Conservation (phyloP, 805 yeast species). For the Metschnikowia anglica region DNA sequence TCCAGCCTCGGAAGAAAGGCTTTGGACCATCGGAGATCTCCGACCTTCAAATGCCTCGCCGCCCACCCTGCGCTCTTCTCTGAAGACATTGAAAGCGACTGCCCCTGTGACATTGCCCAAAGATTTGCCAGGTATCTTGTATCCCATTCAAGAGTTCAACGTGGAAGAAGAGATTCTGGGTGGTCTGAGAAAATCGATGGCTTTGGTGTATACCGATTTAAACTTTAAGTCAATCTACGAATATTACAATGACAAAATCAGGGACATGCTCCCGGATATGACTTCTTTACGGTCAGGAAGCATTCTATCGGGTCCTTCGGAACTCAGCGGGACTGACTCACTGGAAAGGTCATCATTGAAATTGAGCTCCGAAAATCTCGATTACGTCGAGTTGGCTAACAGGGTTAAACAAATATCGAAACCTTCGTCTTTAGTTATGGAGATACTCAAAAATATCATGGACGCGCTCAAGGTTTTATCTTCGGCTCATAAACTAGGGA, state of each 20-base stretch:
- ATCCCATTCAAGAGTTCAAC: conserved; percentile 26
- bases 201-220: conserved; percentile 23
- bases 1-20: conserved; percentile 19
- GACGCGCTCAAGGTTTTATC: conserved; percentile 25
- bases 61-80: neutral
- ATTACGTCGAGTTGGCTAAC: conserved; percentile 18
- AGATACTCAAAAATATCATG: conserved; percentile 26
- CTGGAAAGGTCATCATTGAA: conserved; percentile 10
- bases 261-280: conserved; percentile 5
- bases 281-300: conserved; percentile 13
- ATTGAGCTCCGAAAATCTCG: conserved; percentile 15
- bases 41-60: conserved; percentile 1
- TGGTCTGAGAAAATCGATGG: conserved; percentile 19
- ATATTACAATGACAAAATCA: conserved; percentile 13
- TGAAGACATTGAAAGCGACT: neutral
- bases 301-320: conserved; percentile 16
- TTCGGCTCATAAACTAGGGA: conserved; percentile 36
- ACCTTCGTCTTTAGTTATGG: conserved; percentile 20
- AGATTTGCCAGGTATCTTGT: conserved; percentile 28
- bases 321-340: conserved; percentile 9
- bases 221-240: conserved; percentile 20
- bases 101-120: conserved; percentile 29
- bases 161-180: conserved; percentile 7
- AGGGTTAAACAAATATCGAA: conserved; percentile 21
- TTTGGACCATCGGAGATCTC: conserved; percentile 17